These are phyloP conservation scores for Xylaria grammica DNA, from an alignment of 495 filamentous ascomycete species.

Conservation along the genomic window DNA sequence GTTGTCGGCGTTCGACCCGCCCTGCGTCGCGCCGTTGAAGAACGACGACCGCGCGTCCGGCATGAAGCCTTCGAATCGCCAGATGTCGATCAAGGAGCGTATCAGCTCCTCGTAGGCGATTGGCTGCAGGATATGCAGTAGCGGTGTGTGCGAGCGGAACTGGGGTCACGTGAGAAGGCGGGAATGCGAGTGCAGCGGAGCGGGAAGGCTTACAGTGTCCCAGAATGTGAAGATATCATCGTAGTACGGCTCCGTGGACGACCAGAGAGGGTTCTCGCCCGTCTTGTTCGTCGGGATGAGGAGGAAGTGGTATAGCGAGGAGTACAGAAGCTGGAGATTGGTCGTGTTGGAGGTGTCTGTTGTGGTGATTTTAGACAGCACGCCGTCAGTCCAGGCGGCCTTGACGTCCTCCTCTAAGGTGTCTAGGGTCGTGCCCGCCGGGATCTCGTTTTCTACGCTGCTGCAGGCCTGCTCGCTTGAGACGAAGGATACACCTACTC, in stretches of 20 bases:
- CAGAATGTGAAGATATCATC: constrained; percentile 63
- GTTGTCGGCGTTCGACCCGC: constrained; percentile 76
- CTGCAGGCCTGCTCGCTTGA: constrained; percentile 66
- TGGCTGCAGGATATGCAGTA: constrained; percentile 71
- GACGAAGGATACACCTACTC: constrained; percentile 75
- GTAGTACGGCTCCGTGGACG: constrained; percentile 68
- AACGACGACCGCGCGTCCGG: constrained; percentile 71
- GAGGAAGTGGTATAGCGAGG: constrained; percentile 71
- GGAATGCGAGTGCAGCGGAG: not conserved
- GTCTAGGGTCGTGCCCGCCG: constrained; percentile 49
- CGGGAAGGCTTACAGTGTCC: constrained; percentile 46
- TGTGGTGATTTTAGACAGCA: constrained; percentile 67
- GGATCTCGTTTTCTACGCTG: constrained; percentile 65
- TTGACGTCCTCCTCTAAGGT: constrained; percentile 55
- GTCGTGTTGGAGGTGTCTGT: constrained; percentile 57
- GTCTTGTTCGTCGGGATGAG: constrained; percentile 74
- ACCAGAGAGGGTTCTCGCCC: constrained; percentile 72
- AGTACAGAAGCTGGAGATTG: constrained; percentile 66
- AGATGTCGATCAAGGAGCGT: constrained; percentile 74
- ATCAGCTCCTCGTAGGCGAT: constrained; percentile 67
- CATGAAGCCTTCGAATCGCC: constrained; percentile 67
- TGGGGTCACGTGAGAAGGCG: constrained; percentile 11
- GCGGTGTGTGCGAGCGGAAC: constrained; percentile 67
- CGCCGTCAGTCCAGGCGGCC: constrained; percentile 62
- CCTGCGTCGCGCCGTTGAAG: constrained; percentile 73